Base-by-base conservation (phyloP, 306 rosid species). In the Fragaria nilgerrensis region DNA sequence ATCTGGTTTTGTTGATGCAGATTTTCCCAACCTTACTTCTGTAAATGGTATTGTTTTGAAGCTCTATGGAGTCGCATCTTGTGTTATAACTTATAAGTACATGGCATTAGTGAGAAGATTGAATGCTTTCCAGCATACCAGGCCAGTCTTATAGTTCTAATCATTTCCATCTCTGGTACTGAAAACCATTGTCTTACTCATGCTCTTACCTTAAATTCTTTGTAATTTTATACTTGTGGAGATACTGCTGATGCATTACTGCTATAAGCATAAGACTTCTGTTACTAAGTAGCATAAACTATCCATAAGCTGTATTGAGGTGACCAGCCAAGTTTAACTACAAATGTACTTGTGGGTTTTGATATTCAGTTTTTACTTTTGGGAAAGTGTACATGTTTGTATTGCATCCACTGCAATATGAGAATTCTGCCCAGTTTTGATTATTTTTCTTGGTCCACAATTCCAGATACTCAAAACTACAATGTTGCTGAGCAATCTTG, bases 1-100 rank as follows among this genome's bases (percentile, higher is more conserved):
- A 75, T 86, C 81, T 85, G 74, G 75, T 73, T 86, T 80, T 82
- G 65, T 66, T 73, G 53, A 47, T 84, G 87, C 89, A 86, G 80
- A 79, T 84, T 85, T 81, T 82, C 72, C 53, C 75, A 74, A 59
- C 32, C 80, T 75, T 77, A 83, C 88, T 43, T 83, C 83, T 87
- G 75, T 63, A 84, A 84, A 85, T 87, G 82, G 73, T 77, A 75
- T 50, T 53, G 78, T 79, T 74, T 81, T 70, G 77, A 80, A 82
- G 61, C 72, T 86, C 79, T 81, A 68, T 75, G 52, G 39, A 71
- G 82, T 66, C 17, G 12, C 29, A 19, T 65, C 70, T 66, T 66
- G 70, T 66, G 27, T 37, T 66, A 36, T 65, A 66, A 66, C 15
- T 39, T 63, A 23, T 22, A 11, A n/a, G 32, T n/a, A 41, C 36